A percentile compares a stretch with the other conserved stretches of the same genome.
Conservation (phyloP, 345 rosid genomes). For the Gossypioides kirkii region DNA sequence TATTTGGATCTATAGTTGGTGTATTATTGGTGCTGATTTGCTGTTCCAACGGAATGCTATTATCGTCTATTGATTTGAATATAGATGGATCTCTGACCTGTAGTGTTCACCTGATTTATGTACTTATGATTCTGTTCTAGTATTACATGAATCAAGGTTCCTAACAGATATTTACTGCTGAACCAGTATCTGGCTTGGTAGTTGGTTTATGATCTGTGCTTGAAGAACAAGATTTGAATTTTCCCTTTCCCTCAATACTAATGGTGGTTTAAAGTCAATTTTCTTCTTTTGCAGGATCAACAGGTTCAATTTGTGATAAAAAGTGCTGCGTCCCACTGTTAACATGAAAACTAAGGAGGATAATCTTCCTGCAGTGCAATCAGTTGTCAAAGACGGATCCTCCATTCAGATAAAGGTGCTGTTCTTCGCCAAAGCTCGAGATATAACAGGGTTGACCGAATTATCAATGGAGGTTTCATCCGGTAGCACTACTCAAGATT, state of each 20-base stretch:
- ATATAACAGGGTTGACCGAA: constrained; percentile 58
- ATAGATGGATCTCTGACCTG: background rate
- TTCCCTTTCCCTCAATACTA: background rate
- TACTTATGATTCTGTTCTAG: background rate
- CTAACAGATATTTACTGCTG: background rate
- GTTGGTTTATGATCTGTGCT: background rate
- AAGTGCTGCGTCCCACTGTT: constrained; percentile 6
- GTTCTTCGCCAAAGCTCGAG: constrained; percentile 86
- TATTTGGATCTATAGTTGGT: background rate
- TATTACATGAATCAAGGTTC: background rate
- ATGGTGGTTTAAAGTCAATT: background rate
- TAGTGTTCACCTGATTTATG: background rate
- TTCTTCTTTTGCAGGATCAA: constrained; percentile 7
- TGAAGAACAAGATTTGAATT: background rate
- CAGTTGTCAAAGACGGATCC: constrained; percentile 20
- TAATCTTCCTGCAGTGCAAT: constrained; percentile 1
- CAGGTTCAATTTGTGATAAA: constrained; percentile 3
- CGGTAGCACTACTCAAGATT: constrained; percentile 62
- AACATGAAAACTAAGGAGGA: constrained; percentile 16
- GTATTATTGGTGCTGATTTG: background rate
- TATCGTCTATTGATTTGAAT: too few relatives aligned
- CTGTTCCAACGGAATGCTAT: too few relatives aligned
- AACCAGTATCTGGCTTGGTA: background rate
- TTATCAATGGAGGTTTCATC: constrained; percentile 44
- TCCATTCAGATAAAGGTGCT: constrained; percentile 54